Conservation (phyloP, 768 basidiomycete species). For the Boletus vermiculosoides region DNA sequence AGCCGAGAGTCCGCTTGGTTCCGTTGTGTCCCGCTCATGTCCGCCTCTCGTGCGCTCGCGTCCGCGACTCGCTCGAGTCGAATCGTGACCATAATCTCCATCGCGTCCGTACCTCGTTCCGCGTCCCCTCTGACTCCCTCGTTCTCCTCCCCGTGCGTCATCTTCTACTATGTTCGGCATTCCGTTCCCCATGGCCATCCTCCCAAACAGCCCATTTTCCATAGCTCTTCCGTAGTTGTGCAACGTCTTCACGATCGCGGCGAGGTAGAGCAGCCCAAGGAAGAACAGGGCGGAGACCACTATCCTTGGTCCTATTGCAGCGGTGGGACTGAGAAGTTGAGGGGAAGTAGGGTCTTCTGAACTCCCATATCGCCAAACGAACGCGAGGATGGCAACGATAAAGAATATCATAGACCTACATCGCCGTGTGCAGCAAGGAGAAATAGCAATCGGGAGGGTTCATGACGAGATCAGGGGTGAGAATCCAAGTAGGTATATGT, state of each 20-base stretch:
- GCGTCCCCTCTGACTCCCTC: constrained; percentile 4
- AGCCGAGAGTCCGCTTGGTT: constrained; percentile 22
- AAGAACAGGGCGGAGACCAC: constrained; percentile 52
- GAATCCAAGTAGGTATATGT: not conserved
- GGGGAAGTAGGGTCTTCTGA: constrained; percentile 37
- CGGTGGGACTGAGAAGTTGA: constrained; percentile 36
- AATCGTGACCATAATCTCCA: not conserved
- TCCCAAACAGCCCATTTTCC: not conserved
- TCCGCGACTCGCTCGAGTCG: constrained; percentile 7
- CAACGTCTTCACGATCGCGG: constrained; percentile 60
- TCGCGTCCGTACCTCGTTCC: not conserved
- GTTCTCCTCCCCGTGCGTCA: not conserved
- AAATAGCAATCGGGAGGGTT: not conserved
- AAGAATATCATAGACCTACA: constrained; percentile 67
- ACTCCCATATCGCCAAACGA: constrained; percentile 64
- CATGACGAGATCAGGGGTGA: not conserved
- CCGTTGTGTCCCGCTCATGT: constrained; percentile 6
- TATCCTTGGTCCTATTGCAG: constrained; percentile 52
- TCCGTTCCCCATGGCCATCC: not conserved
- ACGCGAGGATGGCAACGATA: constrained; percentile 59
- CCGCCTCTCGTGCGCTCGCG: constrained; percentile 8
- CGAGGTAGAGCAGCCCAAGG: constrained; percentile 61
- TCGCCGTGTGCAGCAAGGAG: not conserved
- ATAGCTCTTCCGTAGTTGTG: constrained; percentile 48
- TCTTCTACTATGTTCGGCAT: not conserved